Evolutionary conservation across 208 protist species (phyloP).

Genomic region (Acanthamoeba healyi): DNA sequence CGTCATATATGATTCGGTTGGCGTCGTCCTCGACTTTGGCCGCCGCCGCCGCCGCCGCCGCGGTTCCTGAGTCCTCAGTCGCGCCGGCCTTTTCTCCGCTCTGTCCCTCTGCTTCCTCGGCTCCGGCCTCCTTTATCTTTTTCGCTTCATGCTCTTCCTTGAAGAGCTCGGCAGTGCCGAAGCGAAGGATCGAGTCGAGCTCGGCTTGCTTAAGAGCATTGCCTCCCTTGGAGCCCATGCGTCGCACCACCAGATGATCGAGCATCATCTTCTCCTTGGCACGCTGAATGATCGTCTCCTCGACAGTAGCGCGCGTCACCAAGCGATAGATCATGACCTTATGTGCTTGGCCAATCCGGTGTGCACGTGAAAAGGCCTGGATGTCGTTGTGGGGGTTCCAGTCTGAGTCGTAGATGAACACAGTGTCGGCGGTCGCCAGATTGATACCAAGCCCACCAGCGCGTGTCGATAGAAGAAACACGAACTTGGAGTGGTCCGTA

Average conservation of each 20-base stretch:
- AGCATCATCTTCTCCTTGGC: slow-evolving; percentile 94
- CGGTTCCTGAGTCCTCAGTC: not conserved
- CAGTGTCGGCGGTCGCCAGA: slow-evolving; percentile 98
- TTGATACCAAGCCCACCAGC: slow-evolving; percentile 98
- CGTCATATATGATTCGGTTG: slow-evolving; percentile 75
- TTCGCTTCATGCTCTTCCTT: slow-evolving; percentile 17
- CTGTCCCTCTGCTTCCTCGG: not conserved
- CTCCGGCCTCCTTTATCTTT: not conserved
- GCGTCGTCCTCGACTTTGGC: not conserved
- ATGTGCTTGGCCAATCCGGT: slow-evolving; percentile 98
- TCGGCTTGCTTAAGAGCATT: slow-evolving; percentile 63
- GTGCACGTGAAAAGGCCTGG: slow-evolving; percentile 95
- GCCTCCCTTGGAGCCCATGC: slow-evolving; percentile 86
- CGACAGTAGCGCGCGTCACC: slow-evolving; percentile 87
- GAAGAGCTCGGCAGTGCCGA: slow-evolving; percentile 72
- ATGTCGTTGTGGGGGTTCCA: slow-evolving; percentile 98
- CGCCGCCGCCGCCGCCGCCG: too few species aligned
- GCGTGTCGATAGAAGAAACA: slow-evolving; percentile 97
- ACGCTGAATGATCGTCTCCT: slow-evolving; percentile 94
- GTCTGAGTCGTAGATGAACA: slow-evolving; percentile 97
- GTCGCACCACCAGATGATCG: slow-evolving; percentile 92
- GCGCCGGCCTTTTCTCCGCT: not conserved
- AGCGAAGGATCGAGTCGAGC: slow-evolving; percentile 73
- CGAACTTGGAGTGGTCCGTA: slow-evolving; percentile 87
- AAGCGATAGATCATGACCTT: slow-evolving; percentile 98